Evolutionary conservation across 345 rosid genomes (phyloP), one percentile per base, ranked within the genome.

Genomic region (Euphorbia peplus): DNA sequence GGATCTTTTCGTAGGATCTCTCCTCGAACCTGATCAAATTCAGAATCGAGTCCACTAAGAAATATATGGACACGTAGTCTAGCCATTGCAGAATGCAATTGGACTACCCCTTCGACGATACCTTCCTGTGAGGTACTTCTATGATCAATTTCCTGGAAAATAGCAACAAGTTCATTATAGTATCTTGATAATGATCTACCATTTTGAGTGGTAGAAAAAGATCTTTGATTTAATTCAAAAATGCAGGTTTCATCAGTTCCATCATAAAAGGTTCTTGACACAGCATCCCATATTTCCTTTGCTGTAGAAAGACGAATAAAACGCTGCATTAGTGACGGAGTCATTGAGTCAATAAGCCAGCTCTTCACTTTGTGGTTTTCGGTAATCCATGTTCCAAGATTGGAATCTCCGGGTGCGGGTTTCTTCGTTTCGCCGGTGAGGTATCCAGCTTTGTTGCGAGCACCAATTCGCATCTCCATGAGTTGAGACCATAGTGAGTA

Each of bases 61-160:
- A 54, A 54, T 3, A 54, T 54, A 54, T 54, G 59, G 12, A 54
- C 28, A 5, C 28, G 30, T 54, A n/a, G n/a, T n/a, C n/a, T n/a
- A n/a, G n/a, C n/a, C n/a, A n/a, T n/a, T 11, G 59, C 30, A 1
- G 32, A n/a, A 22, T 54, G 28, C 30, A 54, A 54, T 1, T 54
- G 59, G 12, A 54, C 32, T 6, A 54, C 59, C 24, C 30, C 30
- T 24, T 6, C 30, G 0, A n/a, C n/a, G n/a, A 30, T 54, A 7
- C 59, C 30, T 25, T 60, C 26, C 5, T 60, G 24, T n/a, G n/a
- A n/a, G n/a, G n/a, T n/a, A n/a, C n/a, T n/a, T n/a, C n/a, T n/a
- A n/a, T 4, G 67, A 68, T 68, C 30, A 14, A 70, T 70, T 29
- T 70, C 60, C 35, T 61, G 22, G n/a, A 28, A 70, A 60, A 60